Evolutionary conservation across 257 asterid genomes (phyloP), one percentile per base, ranked within the genome.

Genomic region (Nicotiana benthamiana): DNA sequence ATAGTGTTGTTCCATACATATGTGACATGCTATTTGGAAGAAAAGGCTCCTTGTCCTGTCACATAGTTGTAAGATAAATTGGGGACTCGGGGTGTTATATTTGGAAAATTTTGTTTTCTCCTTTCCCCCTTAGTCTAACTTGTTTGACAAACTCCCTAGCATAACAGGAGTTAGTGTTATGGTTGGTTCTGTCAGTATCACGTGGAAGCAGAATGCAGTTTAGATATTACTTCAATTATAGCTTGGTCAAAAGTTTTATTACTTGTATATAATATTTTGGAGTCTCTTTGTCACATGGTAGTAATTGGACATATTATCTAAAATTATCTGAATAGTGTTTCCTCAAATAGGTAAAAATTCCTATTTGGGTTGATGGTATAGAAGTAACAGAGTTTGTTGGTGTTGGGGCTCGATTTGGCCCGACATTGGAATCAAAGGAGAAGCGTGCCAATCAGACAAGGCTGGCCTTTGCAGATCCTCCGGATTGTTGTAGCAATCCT

Each of bases 341-440:
- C 80, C 22, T 83, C 81, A 81, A 62, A 76, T 86, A 96, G 99
- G 98, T 96, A 40, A 96, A 96, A 92, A 91, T 96, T 77, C 94
- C 97, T 2, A 88, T 90, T 40, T 96, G 97, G 99, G 86, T 94
- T 75, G 86, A 90, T 82, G 95, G 93, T 51, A 64, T 65, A 82
- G 98, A 96, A 90, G 86, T 85, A 84, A 87, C 80, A 70, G 95
- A 92, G 86, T 96, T 94, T 90, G 98, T 96, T 57, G 99, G 99
- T 43, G 92, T 96, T 24, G 98, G 99, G 70, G 99, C 99, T 18
- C 90, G 99, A 81, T 96, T 96, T 80, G 99, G 99, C 30, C 93
- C 86, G 60, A 91, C 96, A 53, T 90, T 96, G 90, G 98, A 94
- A 83, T 90, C 99, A 5, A 91, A 92, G 83, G 99, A 96, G 91